Evolutionary conservation across 2,329 filamentous ascomycete genomes (phyloP), one percentile per base, ranked within the genome.

Genomic region (Cryphonectria nitschkei): DNA sequence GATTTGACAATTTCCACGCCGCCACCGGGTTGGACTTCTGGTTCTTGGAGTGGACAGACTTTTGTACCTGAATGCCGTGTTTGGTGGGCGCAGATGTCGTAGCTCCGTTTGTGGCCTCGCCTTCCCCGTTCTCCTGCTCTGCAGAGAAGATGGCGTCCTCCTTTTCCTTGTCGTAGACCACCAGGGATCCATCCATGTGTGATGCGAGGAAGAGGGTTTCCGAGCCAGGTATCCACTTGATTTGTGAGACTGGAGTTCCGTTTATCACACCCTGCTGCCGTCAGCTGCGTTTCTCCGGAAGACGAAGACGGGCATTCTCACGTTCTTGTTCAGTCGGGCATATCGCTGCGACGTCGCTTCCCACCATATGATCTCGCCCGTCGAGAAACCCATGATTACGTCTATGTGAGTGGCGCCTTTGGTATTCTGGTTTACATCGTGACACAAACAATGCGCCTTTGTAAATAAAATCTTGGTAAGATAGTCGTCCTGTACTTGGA

Each of bases 81-180:
- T 67, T 69, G 62, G 81, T 80, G 66, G 77, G 79, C 68, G 75
- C 70, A 3, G 67, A 70, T 29, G 76, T 76, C 68, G 83, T 81
- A 34, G 78, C 73, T 34, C 78, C 76, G 65, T 82, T 81, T 46
- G 78, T 80, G 29, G 76, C 73, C 46, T 80, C 79, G 3, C 75
- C 89, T 79, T 95, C 92, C 75, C 93, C 92, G 75, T 94, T 95
- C 69, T 88, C 84, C 46, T 92, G 87, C 78, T 97, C 94, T 0
- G 92, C 87, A 3, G 89, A 85, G 76, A 97, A 96, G 1, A 90
- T 85, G 0, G 91, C 90, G 78, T 98, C 95, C 74, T 98, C 95
- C 79, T 96, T 97, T 78, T 98, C 95, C 81, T 98, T 99, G 81
- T 99, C 96, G 76, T 98, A 99, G 1, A 98, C 94, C 2, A 99